Base-by-base conservation (phyloP, 345 rosid species). In the Kernera saxatilis region DNA sequence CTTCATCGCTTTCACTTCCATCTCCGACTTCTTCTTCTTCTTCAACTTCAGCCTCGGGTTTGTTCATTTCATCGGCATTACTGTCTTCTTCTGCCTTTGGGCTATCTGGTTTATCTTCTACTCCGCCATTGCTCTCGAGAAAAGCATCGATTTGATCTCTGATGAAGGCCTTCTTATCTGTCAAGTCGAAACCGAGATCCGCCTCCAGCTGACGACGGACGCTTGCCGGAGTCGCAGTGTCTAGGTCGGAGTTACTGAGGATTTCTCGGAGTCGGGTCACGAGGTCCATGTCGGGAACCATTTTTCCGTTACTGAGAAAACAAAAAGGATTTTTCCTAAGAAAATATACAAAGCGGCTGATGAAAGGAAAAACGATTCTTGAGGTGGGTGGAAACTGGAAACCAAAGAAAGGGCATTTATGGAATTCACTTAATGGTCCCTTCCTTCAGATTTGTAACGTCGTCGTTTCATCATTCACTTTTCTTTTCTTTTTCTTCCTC, bases 261-360 rank as follows among this genome's bases (percentile, higher is more conserved):
- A 90, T 80, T 50, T 92, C 87, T 61, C 83, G 85, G 74, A 92
- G 96, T 32, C 91, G 91, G 70, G 72, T 69, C 76, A 74, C 86
- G 27, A 90, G 84, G 70, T 90, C 98, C 54, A 80, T 66, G 61
- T 92, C 97, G 53, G 90, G 81, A 12, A 82, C 88, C 95, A 88
- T 86, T 64, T 59, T 48, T 70, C 60, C 51, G 73, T 75, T 66
- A 54, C 30, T 21, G 58, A 55, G 43, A 26, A 51, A 57, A 19
- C 2, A 14, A 1, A 54, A 8, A 5, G 30, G 15, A 18, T 17
- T 64, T 48, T 64, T 8, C 19, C 3, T 33, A 3, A 2, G 30
- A 50, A n/a, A 19, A 50, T 22, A 13, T 2, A 56, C 43, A 23
- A 26, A 65, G 66, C 77, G 71, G 66, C 77, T 65, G 58, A 36